Evolutionary conservation across 169 alveolate genomes (phyloP), one percentile per base, ranked within the genome.

Genomic region (Plasmodium vinckei): DNA sequence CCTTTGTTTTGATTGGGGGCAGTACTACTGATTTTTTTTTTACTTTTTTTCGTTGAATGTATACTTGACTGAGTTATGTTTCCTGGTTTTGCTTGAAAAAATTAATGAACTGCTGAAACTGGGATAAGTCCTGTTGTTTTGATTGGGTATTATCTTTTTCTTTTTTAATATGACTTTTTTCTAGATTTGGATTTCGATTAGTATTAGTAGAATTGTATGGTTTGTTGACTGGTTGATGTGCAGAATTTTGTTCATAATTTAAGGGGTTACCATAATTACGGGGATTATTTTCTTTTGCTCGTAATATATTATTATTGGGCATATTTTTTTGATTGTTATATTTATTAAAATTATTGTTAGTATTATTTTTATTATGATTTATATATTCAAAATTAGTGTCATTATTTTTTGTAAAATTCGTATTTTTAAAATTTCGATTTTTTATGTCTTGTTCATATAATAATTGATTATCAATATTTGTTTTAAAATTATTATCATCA

Each of bases 21-120:
- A 1, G 56, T 13, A 1, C 56, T 9, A 47, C 17, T 47, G 1
- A 13, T 17, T 23, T 13, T 33, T 19, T 12, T n/a, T 27, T 19
- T 15, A 12, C 27, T 39, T 64, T 19, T 33, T 27, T 33, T 0
- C 42, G 5, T 4, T 33, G 1, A 33, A 33, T 17, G 25, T 64
- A 15, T 5, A 3, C 6, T 9, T 6, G 23, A 51, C 3, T 9
- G 59, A 1, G 17, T 33, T 33, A 67, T 23, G n/a, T 33, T 17
- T 54, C 84, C 49, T 1, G 84, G 64, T 82, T 82, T 70, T 54
- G 57, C 67, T 68, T 82, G 25, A 82, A 67, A 17, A 82, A 82
- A 42, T 82, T 82, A 10, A 82, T 70, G 12, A 82, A 68, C 67
- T 69, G 33, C 21, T 82, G 90, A 13, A 82, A 82, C 72, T 65